Percentiles rank a stretch among this genome's conserved stretches.
phyloP scores from a whole-genome alignment of 2,329 filamentous ascomycete genomes.

The Thelonectria discophora region DNA sequence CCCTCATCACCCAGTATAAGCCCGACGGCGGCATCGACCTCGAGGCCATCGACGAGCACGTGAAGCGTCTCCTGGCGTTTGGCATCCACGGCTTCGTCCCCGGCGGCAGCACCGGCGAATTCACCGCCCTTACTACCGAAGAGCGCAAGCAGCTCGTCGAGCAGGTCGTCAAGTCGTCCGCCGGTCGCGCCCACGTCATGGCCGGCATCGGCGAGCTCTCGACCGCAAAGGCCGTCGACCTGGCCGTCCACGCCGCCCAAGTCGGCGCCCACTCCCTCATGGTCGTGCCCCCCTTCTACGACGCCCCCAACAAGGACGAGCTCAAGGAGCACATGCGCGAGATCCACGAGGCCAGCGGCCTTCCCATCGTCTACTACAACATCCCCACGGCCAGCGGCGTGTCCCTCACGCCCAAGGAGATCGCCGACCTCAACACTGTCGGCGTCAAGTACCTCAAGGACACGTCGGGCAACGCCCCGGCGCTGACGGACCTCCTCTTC shows the following conservation, averaged over 20 bases:
- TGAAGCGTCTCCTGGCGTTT: conserved; percentile 54
- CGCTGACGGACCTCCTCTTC: conserved; percentile 59
- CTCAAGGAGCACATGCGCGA: conserved; percentile 51
- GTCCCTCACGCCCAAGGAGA: conserved; percentile 51
- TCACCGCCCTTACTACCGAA: conserved; percentile 53
- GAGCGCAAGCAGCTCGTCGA: conserved; percentile 58
- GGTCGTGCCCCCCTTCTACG: conserved; percentile 61
- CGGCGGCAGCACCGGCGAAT: conserved; percentile 59
- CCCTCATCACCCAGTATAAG: conserved; percentile 58
- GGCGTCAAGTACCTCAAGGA: conserved; percentile 62
- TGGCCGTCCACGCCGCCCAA: conserved; percentile 40
- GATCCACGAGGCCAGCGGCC: conserved; percentile 49
- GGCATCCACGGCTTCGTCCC: conserved; percentile 61
- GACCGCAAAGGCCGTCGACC: conserved; percentile 45
- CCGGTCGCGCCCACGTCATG: conserved; percentile 52
- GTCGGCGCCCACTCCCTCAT: conserved; percentile 52
- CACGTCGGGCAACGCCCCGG: conserved; percentile 60
- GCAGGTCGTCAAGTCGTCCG: conserved; percentile 46
- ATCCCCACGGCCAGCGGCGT: conserved; percentile 58
- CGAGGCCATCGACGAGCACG: conserved; percentile 47
- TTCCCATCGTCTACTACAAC: conserved; percentile 61
- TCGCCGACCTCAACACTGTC: conserved; percentile 54
- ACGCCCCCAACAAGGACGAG: conserved; percentile 50
- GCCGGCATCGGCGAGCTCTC: conserved; percentile 56
- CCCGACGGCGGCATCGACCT: conserved; percentile 53